phyloP scores from a whole-genome alignment of 257 asterid species.

The Nicotiana tomentosiformis region DNA sequence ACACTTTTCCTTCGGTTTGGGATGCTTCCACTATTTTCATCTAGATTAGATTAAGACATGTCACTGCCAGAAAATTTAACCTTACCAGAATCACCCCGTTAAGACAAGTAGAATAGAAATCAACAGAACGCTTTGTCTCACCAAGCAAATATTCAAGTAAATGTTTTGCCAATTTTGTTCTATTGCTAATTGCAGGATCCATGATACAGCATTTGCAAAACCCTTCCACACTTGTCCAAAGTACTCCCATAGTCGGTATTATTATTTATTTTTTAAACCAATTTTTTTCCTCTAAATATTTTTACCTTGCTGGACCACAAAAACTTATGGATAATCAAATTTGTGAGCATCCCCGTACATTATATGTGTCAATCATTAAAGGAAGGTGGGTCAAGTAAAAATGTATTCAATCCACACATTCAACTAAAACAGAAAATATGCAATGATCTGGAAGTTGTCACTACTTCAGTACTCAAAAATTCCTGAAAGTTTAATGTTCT shows the following conservation, averaged over 20 bases:
- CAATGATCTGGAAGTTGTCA: neutral
- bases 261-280: neutral
- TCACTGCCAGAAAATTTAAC: neutral
- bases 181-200: neutral
- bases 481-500: neutral
- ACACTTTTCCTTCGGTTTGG: neutral
- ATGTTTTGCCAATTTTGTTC: neutral
- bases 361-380: neutral
- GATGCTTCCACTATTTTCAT: neutral
- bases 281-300: neutral
- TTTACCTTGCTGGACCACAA: too few species aligned
- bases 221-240: neutral
- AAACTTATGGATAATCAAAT: too few species aligned
- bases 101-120: neutral
- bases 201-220: neutral
- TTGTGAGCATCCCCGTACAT: too few species aligned
- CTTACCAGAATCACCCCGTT: neutral
- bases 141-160: neutral
- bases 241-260: neutral
- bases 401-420: neutral
- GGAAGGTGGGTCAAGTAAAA: neutral
- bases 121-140: neutral
- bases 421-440: neutral
- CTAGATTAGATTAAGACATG: neutral
- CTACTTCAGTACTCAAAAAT: neutral